These are phyloP conservation scores for Diaporthe sp. DNA, from an alignment of 2,329 filamentous ascomycete genomes.

Conservation along the genomic window DNA sequence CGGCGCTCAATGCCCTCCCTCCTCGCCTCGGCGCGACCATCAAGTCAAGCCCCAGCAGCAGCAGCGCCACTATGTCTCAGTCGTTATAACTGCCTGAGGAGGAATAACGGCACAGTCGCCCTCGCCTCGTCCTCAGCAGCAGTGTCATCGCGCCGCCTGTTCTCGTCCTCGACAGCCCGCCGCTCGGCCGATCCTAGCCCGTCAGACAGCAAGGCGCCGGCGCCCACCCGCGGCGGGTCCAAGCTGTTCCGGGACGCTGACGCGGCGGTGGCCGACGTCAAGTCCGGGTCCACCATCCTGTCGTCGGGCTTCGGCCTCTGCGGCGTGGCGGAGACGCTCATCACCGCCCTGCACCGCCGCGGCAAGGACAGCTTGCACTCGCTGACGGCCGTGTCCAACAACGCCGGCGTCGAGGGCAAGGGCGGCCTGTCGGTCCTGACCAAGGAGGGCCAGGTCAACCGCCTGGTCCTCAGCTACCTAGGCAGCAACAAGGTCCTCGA, in stretches of 20 bases:
- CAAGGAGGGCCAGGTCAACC: conserved; percentile 77
- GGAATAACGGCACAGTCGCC: conserved; percentile 3
- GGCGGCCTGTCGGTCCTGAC: conserved; percentile 79
- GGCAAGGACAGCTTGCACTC: conserved; percentile 73
- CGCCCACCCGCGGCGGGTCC: conserved; percentile 53
- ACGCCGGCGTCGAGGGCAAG: conserved; percentile 78
- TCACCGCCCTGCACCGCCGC: conserved; percentile 64
- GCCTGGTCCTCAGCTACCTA: conserved; percentile 81
- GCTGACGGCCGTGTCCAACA: conserved; percentile 85
- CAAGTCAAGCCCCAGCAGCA: conserved; percentile 18
- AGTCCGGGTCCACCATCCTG: conserved; percentile 78
- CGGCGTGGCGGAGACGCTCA: conserved; percentile 68
- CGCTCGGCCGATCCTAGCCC: not conserved
- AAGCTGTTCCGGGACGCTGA: conserved; percentile 71
- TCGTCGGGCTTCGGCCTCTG: conserved; percentile 88
- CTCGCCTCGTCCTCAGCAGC: not conserved
- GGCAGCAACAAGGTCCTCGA: conserved; percentile 84
- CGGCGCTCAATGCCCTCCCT: conserved; percentile 38
- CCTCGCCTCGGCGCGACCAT: not conserved
- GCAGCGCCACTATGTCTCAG: conserved; percentile 18
- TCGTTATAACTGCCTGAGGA: conserved; percentile 10
- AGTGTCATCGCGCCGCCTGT: conserved; percentile 17
- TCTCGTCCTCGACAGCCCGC: conserved; percentile 30
- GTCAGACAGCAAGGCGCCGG: conserved; percentile 15
- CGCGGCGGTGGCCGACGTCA: conserved; percentile 78